phyloP scores from a whole-genome alignment of 768 basidiomycete species.

The Rhodotorula sphaerocarpa region DNA sequence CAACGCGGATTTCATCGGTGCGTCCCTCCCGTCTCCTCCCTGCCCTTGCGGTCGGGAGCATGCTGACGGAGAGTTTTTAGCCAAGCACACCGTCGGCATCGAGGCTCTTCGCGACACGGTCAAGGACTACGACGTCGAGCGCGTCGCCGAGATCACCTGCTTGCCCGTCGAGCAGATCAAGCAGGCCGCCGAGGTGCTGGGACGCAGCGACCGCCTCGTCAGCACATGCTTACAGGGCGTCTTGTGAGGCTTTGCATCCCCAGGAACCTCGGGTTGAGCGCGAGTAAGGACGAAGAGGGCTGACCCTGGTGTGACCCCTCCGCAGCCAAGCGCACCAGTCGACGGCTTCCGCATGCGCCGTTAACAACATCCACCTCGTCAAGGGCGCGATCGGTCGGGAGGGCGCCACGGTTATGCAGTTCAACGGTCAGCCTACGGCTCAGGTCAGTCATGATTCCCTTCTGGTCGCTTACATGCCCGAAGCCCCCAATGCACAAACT shows the following conservation, averaged over 20 bases:
- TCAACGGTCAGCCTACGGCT: constrained; percentile 38
- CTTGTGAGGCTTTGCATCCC: constrained; percentile 8
- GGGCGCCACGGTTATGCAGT: constrained; percentile 31
- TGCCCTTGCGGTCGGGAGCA: no score
- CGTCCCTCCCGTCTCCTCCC: neutral
- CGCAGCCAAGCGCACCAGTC: constrained; percentile 35
- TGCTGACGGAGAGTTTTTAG: neutral
- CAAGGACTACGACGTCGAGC: constrained; percentile 33
- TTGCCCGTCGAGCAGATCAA: constrained; percentile 24
- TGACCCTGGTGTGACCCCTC: no score
- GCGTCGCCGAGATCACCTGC: constrained; percentile 31
- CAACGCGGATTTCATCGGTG: constrained; percentile 26
- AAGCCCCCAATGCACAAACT: no score
- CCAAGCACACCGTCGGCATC: constrained; percentile 34
- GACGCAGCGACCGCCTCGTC: constrained; percentile 29
- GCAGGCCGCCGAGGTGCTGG: constrained; percentile 28
- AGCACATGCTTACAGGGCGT: constrained; percentile 36
- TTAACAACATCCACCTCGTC: constrained; percentile 37
- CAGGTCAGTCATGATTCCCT: constrained; percentile 8
- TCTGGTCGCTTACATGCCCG: neutral
- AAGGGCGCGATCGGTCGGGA: constrained; percentile 34
- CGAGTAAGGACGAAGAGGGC: no score
- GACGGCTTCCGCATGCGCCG: constrained; percentile 30
- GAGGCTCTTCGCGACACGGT: constrained; percentile 28
- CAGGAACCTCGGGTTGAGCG: neutral